Base-by-base conservation (phyloP, 768 basidiomycete species). In the Serendipita sp. region DNA sequence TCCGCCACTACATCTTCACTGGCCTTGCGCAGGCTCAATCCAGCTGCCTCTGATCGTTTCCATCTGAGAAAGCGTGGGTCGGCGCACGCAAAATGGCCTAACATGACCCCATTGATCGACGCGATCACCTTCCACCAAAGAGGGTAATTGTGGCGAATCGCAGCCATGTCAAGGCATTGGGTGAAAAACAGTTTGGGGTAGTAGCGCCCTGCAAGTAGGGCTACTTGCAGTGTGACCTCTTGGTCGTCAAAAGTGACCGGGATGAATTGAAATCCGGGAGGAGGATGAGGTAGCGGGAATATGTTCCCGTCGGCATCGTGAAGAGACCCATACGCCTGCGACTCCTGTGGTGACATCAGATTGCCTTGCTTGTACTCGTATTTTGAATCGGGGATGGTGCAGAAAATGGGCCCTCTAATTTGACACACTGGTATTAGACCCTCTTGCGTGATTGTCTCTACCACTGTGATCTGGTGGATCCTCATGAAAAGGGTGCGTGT, bases 171-270 rank as follows among this genome's bases (percentile, higher is more conserved):
- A 11, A 58, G 33, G 9, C 26, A 24, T 4, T 11, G 11, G 53
- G 4, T 30, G 30, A 58, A 31, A 24, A 58, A 24, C 11, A 92
- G 75, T 3, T 77, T 74, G 3, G 89, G 86, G 69, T 92, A 92
- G 70, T 92, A 92, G 62, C 90, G 78, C 33, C 90, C 90, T 33
- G 82, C 82, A 64, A 93, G 77, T 51, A 89, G 74, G 38, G 82
- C 80, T 43, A 90, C 75, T 2, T 82, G 82, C n/a, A 89, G 65
- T 20, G 86, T 79, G 16, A 79, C 79, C 71, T 90, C 87, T 64
- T 79, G 70, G 0, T 80, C 84, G 4, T 81, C 74, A 1, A 75
- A 68, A 14, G 89, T 75, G 62, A 92, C 83, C 0, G 80, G 76
- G 17, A 86, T 80, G 73, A 89, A 91, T 65, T 76, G 77, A 71